Evolutionary conservation across 768 basidiomycete genomes (phyloP).

Genomic region (Pleurotus sapidus): DNA sequence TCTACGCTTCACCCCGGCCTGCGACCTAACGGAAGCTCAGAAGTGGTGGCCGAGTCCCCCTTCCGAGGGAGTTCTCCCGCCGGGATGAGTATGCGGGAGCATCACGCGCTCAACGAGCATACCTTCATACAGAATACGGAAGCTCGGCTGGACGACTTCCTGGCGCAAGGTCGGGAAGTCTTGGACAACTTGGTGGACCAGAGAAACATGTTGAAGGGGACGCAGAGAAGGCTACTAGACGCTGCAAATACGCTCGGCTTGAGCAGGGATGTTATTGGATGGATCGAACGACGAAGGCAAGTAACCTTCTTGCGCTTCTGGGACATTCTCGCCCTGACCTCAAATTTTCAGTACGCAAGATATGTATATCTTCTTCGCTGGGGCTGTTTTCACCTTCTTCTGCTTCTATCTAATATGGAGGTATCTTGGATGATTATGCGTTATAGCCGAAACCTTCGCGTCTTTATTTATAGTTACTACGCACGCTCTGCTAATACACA

Average conservation of each 20-base stretch:
- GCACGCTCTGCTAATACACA: too few relatives aligned
- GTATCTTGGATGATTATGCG: constrained; percentile 64
- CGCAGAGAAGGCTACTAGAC: constrained; percentile 79
- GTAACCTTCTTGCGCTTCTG: constrained; percentile 19
- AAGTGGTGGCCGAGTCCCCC: constrained; percentile 74
- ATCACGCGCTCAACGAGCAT: constrained; percentile 84
- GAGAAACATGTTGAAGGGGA: constrained; percentile 92
- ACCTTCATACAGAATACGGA: constrained; percentile 85
- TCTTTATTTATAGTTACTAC: neutral
- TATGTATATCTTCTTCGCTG: constrained; percentile 88
- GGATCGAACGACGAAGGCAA: constrained; percentile 94
- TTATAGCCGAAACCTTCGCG: neutral
- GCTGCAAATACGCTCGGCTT: constrained; percentile 94
- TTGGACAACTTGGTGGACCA: constrained; percentile 92
- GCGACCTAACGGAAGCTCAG: constrained; percentile 32
- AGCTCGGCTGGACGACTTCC: constrained; percentile 79
- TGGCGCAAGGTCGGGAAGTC: constrained; percentile 90
- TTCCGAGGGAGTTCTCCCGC: constrained; percentile 60
- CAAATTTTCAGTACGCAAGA: constrained; percentile 73
- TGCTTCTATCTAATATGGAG: constrained; percentile 93
- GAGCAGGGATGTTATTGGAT: constrained; percentile 92
- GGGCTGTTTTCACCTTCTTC: constrained; percentile 84
- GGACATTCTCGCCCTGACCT: constrained; percentile 3
- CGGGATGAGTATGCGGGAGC: constrained; percentile 58
- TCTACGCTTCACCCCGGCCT: constrained; percentile 51